Base-by-base conservation (phyloP, 2,329 filamentous ascomycete species). In the Pseudocercospora cruenta region DNA sequence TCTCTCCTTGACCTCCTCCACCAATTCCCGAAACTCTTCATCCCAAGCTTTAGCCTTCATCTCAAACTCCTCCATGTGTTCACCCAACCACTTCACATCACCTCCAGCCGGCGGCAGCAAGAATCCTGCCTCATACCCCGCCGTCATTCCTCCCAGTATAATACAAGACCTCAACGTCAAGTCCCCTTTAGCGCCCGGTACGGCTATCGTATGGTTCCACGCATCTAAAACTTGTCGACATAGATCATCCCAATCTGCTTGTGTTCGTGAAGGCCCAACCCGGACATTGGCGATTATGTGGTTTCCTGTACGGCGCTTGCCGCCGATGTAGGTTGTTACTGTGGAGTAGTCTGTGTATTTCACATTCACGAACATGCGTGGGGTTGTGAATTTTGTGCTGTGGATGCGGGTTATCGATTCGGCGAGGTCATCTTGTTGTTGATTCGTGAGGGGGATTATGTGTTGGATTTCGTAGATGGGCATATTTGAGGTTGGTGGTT, bases 381-480 rank as follows among this genome's bases (percentile, higher is more conserved):
- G 80, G 0, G 80, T 78, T 51, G 74, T 76, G 77, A 83, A 83
- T 60, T 77, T 75, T 5, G 67, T 76, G 64, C 77, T 74, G 73
- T 83, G 81, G 39, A 82, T 78, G 8, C 69, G 67, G 10, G 82
- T 83, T 31, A 83, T 78, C 9, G 73, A 74, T 14, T 68, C 64
- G 7, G 82, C 81, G 31, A 83, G 73, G 6, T 77, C 71, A 24
- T 79, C 72, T 57, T 78, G 73, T 74, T 83, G 81, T 9, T 67
- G 51, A 4, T 65, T 16, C 45, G 72, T 75, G 12, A 80, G 72
- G 19, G 73, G 67, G 62, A 67, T 73, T 49, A 73, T 73, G 74
- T 83, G 80, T 63, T 80, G 74, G 71, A 83, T 71, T 68, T 79
- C 75, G 76, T 83, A 83, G 71, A 80, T 73, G 9, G 81, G 81